Evolutionary conservation across 2,329 filamentous ascomycete genomes (phyloP).

Genomic region (Penicillium sp.): DNA sequence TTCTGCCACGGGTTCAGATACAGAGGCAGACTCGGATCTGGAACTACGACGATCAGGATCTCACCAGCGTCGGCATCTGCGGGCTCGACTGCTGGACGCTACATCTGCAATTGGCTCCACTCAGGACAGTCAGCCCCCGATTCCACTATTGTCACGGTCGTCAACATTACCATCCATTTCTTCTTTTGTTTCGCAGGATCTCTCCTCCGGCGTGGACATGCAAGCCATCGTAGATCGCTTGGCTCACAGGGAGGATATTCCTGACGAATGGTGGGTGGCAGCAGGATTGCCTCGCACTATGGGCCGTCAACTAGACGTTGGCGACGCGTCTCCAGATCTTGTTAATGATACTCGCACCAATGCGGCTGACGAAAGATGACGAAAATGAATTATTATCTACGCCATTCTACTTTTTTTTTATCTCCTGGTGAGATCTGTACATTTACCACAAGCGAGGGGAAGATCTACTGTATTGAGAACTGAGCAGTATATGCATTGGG

Average conservation of each 20-base stretch:
- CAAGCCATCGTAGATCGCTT: slow-evolving; percentile 68
- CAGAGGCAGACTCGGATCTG: slow-evolving; percentile 23
- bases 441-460: neutral
- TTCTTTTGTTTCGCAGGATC: slow-evolving; percentile 27
- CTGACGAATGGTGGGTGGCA: slow-evolving; percentile 77
- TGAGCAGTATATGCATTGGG: slow-evolving; percentile 5
- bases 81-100: slow-evolving; percentile 18
- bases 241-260: slow-evolving; percentile 68
- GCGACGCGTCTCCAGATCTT: slow-evolving; percentile 19
- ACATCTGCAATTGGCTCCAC: slow-evolving; percentile 26
- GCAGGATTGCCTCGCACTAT: slow-evolving; percentile 61
- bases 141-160: slow-evolving; percentile 5
- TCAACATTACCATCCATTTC: slow-evolving; percentile 26
- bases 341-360: slow-evolving; percentile 1
- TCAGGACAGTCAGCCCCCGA: slow-evolving; percentile 30
- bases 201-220: slow-evolving; percentile 46
- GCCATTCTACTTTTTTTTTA: neutral
- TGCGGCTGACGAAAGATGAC: slow-evolving; percentile 5
- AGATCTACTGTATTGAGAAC: neutral
- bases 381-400: neutral
- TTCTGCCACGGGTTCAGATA: slow-evolving; percentile 31
- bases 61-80: slow-evolving; percentile 10
- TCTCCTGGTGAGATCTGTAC: slow-evolving; percentile 15
- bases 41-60: slow-evolving; percentile 5
- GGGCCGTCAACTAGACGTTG: slow-evolving; percentile 25